Base-by-base conservation (phyloP, 495 filamentous ascomycete species). In the Terfezia claveryi region DNA sequence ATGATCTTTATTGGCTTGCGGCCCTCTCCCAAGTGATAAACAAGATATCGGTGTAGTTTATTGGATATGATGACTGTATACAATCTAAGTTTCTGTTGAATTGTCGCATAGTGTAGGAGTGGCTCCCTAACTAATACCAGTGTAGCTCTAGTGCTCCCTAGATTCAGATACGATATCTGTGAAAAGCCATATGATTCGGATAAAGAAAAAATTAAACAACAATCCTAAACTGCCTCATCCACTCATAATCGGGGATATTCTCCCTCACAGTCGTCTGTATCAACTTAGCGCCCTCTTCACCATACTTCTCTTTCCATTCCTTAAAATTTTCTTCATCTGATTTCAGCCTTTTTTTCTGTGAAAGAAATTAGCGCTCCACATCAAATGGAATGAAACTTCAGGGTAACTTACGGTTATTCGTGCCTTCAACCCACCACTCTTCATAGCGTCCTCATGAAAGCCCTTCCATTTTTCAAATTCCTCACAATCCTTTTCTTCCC, bases 381-480 rank as follows among this genome's bases (percentile, higher is more conserved):
- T 37, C 8, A 2, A 41, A 37, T 12, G 10, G 54, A 32, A 5
- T 32, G 27, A 1, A 20, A 5, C 27, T 32, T 32, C 27, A 32
- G 27, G 27, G 9, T 41, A 57, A 74, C 85, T 73, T 76, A 94
- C 87, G 62, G 83, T 76, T 44, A 62, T 64, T 64, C 87, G 70
- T 14, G 85, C 75, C 61, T 78, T 80, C 59, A 98, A 67, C 46
- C 76, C 78, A 52, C 72, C 80, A 58, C 82, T 88, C 53, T 81
- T 70, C 58, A 96, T 83, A 16, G 85, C 91, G 72, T 95, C 89
- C 53, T 96, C 83, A 63, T 96, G 91, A 67, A 94, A 98, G 0
- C 88, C 91, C 55, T 78, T 79, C 91, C 91, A 98, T 70, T 98
- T 98, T 70, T 85, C 84, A 70, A 98, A 98, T 23, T 38, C 55